A percentile compares a stretch with the other conserved stretches of the same genome.
These are phyloP conservation scores for Botrytis porri DNA, from an alignment of 2,329 filamentous ascomycete species.

Conservation along the genomic window DNA sequence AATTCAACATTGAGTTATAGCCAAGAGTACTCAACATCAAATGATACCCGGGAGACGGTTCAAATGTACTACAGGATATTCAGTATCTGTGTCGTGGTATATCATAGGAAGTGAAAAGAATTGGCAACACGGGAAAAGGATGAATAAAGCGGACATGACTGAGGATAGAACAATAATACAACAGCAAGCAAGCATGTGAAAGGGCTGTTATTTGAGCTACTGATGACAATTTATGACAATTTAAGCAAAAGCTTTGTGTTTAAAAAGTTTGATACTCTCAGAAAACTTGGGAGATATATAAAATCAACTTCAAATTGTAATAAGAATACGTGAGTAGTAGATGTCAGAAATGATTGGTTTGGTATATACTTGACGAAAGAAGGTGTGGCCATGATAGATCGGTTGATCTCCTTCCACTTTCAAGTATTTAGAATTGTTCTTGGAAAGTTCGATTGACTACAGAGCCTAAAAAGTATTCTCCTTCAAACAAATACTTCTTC, in stretches of 20 bases:
- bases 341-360: neutral
- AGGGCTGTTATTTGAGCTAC: too few relatives aligned
- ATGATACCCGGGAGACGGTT: neutral
- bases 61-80: neutral
- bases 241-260: neutral
- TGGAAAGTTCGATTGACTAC: neutral
- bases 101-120: neutral
- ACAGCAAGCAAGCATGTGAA: too few relatives aligned
- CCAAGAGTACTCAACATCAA: neutral
- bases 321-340: neutral
- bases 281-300: neutral
- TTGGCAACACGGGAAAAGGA: neutral
- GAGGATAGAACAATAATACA: too few relatives aligned
- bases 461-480: neutral
- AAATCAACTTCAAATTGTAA: neutral
- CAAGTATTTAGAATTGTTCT: neutral
- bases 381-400: neutral
- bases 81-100: neutral
- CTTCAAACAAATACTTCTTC: neutral
- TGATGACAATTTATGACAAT: neutral
- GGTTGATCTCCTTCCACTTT: neutral
- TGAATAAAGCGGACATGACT: too few relatives aligned
- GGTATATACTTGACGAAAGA: neutral
- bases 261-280: fast-evolving
- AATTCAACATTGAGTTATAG: neutral